phyloP scores from a whole-genome alignment of 1,139 yeast species.

The Pichia sorboxylosa region DNA sequence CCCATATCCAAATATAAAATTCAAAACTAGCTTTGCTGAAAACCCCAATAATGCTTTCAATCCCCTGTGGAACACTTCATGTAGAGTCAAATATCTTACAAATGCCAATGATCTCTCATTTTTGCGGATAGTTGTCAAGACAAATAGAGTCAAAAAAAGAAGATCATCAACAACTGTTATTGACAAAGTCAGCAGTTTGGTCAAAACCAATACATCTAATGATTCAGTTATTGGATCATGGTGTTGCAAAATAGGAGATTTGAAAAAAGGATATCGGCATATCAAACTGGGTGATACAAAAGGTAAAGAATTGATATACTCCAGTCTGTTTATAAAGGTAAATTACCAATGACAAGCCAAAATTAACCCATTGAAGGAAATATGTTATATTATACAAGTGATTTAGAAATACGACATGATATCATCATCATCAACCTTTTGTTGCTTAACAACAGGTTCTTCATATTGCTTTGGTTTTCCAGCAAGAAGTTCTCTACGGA shows the following conservation, averaged over 20 bases:
- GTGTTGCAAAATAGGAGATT: conserved; percentile 41
- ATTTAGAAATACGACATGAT: conserved; percentile 22
- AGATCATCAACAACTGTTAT: conserved; percentile 31
- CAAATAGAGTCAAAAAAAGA: neutral
- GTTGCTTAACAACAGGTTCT: conserved; percentile 4
- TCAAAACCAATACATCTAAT: conserved; percentile 19
- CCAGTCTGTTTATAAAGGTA: conserved; percentile 57
- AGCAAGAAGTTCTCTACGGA: conserved; percentile 82
- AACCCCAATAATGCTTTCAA: conserved; percentile 60
- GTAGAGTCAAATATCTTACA: conserved; percentile 34
- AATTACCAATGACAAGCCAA: no score
- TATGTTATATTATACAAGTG: neutral
- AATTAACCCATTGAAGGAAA: neutral
- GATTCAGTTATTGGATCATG: conserved; percentile 43
- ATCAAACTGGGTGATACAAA: conserved; percentile 60
- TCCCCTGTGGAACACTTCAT: conserved; percentile 63
- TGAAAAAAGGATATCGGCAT: conserved; percentile 73
- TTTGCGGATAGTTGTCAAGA: conserved; percentile 37
- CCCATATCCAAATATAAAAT: conserved; percentile 11
- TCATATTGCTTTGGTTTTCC: conserved; percentile 48
- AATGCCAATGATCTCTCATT: conserved; percentile 35
- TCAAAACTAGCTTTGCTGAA: conserved; percentile 29
- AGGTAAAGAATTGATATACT: conserved; percentile 76
- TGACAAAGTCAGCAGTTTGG: conserved; percentile 33
- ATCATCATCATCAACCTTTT: conserved; percentile 17